Base-by-base conservation (phyloP, 441 rosid genomes). In the Cnidoscolus chayamansa region DNA sequence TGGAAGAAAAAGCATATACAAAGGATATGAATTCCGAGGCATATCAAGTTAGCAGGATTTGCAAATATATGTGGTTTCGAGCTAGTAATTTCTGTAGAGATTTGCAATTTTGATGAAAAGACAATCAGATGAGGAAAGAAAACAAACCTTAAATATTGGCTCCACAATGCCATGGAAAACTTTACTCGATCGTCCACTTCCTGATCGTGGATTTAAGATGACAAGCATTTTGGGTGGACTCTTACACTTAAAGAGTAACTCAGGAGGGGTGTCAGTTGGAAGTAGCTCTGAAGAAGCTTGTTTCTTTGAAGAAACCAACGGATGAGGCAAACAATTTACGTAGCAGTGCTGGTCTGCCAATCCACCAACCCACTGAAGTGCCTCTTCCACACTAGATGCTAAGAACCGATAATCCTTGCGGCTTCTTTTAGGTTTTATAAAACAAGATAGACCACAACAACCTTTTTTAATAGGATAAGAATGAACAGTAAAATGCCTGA, bases 321-420 rank as follows among this genome's bases (percentile, higher is more conserved):
- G 98, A 76, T 93, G 98, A 45, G 98, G 97, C 85, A 95, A 85
- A 79, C 90, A 91, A 84, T 95, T 95, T 68, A 95, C 86, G 74
- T 86, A 95, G 71, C 97, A 95, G 48, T 95, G 95, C 78, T 87
- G 98, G 85, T 95, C 98, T 35, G 90, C 99, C 81, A 95, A 95
- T 68, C 90, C 92, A 72, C 98, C 98, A 69, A 95, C 99, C 99
- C 99, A 95, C 57, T 90, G 97, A 79, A 93, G 86, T 45, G 99
- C 98, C 77, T 90, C 98, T 74, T 95, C 93, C 40, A 80, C 86
- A 58, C 79, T 88, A 65, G 95, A 78, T 71, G 99, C 89, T 75
- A 93, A 57, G 77, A 95, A 95, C 51, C 92, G 90, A 74, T 86
- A 89, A 81, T 95, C 97, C 77, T 87, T 91, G 68, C 87, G 89